Conservation (phyloP, 176 grass and related monocot genomes). For the Oryza punctata region DNA sequence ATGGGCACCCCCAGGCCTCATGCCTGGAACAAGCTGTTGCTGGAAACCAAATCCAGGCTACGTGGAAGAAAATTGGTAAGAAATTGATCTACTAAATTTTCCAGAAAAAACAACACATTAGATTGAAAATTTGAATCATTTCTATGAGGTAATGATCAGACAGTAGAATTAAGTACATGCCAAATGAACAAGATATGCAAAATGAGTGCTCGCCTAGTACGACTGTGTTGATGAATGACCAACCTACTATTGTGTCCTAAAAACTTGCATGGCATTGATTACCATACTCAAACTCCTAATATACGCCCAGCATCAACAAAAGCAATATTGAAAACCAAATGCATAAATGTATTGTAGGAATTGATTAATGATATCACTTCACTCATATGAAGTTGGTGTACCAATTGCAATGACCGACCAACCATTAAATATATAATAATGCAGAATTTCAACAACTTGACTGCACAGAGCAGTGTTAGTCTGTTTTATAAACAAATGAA, state of each 20-base stretch:
- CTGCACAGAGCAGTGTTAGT: constrained; percentile 7
- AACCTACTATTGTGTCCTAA: not conserved
- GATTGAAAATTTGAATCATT: not conserved
- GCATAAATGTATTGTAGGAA: not conserved
- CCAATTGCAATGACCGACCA: not conserved
- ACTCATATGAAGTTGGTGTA: not conserved
- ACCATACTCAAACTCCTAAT: constrained; percentile 5
- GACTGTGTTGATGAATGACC: not conserved
- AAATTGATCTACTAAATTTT: not conserved
- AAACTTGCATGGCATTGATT: not conserved
- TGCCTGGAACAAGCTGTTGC: constrained; percentile 86
- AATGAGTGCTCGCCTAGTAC: not conserved
- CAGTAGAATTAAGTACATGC: constrained; percentile 17
- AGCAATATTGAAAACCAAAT: not conserved
- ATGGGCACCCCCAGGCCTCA: constrained; percentile 80
- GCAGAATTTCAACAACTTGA: not conserved
- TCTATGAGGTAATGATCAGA: constrained; percentile 18
- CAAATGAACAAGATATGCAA: constrained; percentile 19
- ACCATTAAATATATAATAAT: constrained; percentile 8
- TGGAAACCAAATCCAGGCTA: constrained; percentile 90
- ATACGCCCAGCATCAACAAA: not conserved
- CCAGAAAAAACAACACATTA: constrained; percentile 15
- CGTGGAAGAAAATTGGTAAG: constrained; percentile 21
- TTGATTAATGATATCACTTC: constrained; percentile 16
- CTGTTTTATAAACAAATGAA: not conserved